phyloP scores from a whole-genome alignment of 2,329 filamentous ascomycete genomes.

The Ceratocystis destructans region DNA sequence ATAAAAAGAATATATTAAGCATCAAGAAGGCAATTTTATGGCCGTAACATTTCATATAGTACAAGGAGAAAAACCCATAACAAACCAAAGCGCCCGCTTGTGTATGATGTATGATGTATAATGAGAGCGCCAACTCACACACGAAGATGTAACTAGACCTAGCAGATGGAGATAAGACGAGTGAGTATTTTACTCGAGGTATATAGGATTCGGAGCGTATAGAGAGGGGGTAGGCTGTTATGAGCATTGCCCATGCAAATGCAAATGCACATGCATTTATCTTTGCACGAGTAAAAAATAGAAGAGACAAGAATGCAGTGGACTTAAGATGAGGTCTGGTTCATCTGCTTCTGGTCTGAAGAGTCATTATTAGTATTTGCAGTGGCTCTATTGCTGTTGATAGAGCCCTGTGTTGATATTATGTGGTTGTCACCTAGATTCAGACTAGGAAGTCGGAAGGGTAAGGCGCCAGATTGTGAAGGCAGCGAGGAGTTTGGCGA shows the following conservation, averaged over 20 bases:
- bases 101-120: background rate
- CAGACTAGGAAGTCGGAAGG: conserved; percentile 37
- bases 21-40: background rate
- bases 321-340: background rate
- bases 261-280: background rate
- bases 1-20: background rate
- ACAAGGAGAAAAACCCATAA: conserved; percentile 3
- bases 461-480: conserved; percentile 29
- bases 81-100: background rate
- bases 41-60: background rate
- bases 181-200: background rate
- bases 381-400: conserved; percentile 24
- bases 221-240: background rate
- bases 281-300: background rate
- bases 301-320: background rate
- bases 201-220: background rate
- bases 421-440: conserved; percentile 37
- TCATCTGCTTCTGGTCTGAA: background rate
- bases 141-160: background rate
- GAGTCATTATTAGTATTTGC: conserved; percentile 7
- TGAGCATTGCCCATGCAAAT: background rate
- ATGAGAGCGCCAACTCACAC: background rate
- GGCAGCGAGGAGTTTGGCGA: conserved; percentile 24
- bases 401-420: conserved; percentile 45
- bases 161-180: background rate